Evolutionary conservation across 1,284 basidiomycete species (phyloP).

Genomic region (Leccinum variabile): DNA sequence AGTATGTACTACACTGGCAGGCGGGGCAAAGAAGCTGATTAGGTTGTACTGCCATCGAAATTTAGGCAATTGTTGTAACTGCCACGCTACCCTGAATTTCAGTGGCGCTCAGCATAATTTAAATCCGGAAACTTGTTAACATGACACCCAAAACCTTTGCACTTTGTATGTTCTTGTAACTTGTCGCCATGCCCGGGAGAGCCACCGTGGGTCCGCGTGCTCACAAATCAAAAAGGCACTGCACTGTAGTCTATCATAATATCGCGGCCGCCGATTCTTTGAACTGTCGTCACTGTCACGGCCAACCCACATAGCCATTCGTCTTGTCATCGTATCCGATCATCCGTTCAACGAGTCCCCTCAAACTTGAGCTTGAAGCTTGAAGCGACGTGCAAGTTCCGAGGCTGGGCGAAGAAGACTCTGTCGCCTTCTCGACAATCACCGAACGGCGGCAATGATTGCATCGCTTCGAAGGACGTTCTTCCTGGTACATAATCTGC

Average conservation of each 20-base stretch:
- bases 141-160: neutral
- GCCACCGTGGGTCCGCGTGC: conserved; percentile 5
- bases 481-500: neutral
- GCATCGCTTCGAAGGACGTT: conserved; percentile 8
- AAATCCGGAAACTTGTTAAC: neutral
- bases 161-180: neutral
- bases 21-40: conserved; percentile 38
- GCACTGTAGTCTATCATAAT: conserved; percentile 14
- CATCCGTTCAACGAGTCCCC: neutral
- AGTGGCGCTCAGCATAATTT: conserved; percentile 14
- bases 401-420: conserved; percentile 1
- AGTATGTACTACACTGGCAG: conserved; percentile 31
- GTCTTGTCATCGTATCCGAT: neutral
- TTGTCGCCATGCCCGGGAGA: conserved; percentile 4
- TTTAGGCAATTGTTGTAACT: conserved; percentile 25
- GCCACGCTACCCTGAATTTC: conserved; percentile 22
- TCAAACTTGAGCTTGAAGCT: neutral
- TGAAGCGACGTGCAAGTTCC: conserved; percentile 1
- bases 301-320: neutral
- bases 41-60: conserved; percentile 32
- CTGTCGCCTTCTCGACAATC: conserved; percentile 21
- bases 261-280: no score
- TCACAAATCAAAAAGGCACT: conserved; percentile 21
- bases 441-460: conserved; percentile 2
- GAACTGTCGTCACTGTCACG: neutral